phyloP scores from a whole-genome alignment of 2,329 filamentous ascomycete species.

The Colletotrichum sp. region DNA sequence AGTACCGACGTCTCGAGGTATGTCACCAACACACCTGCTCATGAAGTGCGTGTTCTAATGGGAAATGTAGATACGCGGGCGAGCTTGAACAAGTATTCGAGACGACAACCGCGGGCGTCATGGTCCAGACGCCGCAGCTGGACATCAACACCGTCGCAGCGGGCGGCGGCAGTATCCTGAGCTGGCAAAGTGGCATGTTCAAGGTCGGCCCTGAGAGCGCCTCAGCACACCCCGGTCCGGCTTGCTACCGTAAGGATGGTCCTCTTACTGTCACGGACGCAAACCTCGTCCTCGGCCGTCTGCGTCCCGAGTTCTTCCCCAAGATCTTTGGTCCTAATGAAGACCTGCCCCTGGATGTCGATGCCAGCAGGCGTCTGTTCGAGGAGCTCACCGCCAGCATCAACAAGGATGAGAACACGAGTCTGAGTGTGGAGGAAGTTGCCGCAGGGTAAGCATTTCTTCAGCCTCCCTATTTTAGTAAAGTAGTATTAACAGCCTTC shows the following conservation, averaged over 20 bases:
- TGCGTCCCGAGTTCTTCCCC: slow-evolving; percentile 68
- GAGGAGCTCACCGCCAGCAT: slow-evolving; percentile 45
- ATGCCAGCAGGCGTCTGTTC: slow-evolving; percentile 43
- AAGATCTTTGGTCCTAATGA: slow-evolving; percentile 75
- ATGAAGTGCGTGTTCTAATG: not conserved
- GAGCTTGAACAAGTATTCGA: slow-evolving; percentile 60
- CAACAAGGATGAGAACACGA: slow-evolving; percentile 37
- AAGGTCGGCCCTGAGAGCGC: slow-evolving; percentile 76
- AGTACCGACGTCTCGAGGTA: slow-evolving; percentile 77
- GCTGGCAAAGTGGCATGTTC: slow-evolving; percentile 75
- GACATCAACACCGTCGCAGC: slow-evolving; percentile 77
- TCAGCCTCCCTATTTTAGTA: fast-evolving
- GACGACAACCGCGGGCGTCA: slow-evolving; percentile 76
- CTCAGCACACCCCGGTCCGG: slow-evolving; percentile 72
- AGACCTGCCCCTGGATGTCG: slow-evolving; percentile 55
- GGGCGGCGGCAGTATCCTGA: slow-evolving; percentile 73
- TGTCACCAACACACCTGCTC: slow-evolving; percentile 33
- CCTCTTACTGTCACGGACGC: slow-evolving; percentile 76
- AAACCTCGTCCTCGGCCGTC: slow-evolving; percentile 69
- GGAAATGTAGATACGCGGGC: not conserved
- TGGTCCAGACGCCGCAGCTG: slow-evolving; percentile 52
- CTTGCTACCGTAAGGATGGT: slow-evolving; percentile 74
- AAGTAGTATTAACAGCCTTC: not conserved
- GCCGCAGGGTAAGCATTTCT: slow-evolving; percentile 52
- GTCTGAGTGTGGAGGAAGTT: slow-evolving; percentile 28